Base-by-base conservation (phyloP, 2,329 filamentous ascomycete genomes). In the Leptoxyphium fumago region DNA sequence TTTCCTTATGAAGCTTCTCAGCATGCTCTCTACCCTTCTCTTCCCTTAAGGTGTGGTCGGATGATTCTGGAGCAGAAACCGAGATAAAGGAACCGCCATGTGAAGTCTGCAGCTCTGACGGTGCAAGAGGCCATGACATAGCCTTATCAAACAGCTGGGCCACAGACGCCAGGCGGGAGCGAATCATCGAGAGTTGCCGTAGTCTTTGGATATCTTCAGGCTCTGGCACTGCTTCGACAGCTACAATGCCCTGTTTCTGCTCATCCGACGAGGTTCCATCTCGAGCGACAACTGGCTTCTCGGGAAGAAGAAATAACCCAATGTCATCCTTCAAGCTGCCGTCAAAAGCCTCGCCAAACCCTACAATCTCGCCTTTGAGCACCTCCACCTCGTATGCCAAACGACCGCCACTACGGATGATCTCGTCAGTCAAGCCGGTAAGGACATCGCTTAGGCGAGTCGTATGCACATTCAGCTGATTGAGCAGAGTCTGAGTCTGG, bases 311-410 rank as follows among this genome's bases (percentile, higher is more conserved):
- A 58, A 94, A 89, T 48, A 77, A 77, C 48, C 69, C 66, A 29
- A 94, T 77, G 52, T 94, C 84, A 4, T 78, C 71, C 40, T 76
- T 75, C 38, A 94, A 64, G 0, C 73, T 76, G 51, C 88, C 83
- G 5, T 78, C 77, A 53, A 96, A 67, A 2, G 81, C 74, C 58
- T 95, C 88, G 1, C 80, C 78, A 30, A 95, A 68, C n/a, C 82
- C 74, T 40, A 87, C 66, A 2, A 86, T 83, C 64, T 95, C 88
- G 49, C 88, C 88, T n/a, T 87, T 77, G 41, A 96, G 64, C 14
- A 96, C 75, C 63, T 96, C 89, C 15, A 96, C 89, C 64, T 96
- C 85, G 58, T 98, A 98, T 15, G 88, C 86, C 45, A 98, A 68
- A 3, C 89, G 75, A 50, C 84, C 86, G 21, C 88, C 85, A 56